Base-by-base conservation (phyloP, 202 grass and related monocot species). In the Setaria italica region DNA sequence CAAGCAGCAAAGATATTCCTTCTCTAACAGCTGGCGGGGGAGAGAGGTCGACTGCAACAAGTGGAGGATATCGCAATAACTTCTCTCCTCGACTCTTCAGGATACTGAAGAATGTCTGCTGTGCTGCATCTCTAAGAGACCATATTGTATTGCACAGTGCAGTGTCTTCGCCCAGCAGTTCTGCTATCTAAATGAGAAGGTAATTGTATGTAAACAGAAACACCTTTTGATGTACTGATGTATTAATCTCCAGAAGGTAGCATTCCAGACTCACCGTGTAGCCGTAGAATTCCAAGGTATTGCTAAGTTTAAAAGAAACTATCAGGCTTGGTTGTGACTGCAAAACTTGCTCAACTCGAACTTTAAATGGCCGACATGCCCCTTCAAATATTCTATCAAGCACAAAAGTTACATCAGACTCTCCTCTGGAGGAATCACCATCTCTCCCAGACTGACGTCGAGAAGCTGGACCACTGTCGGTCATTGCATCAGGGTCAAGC, bases 321-420 rank as follows among this genome's bases (percentile, higher is more conserved):
- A 94, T 86, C 50, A 99, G 83, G 80, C 77, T 94, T 91, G 92
- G 93, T 58, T 99, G 97, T 81, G 97, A 96, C 73, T 99, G 96
- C 79, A 99, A 80, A 88, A 99, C 97, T 91, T 99, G 97, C 39
- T 99, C 97, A 67, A 99, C 97, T 89, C 97, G 82, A 82, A 99
- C 88, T 92, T 96, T 99, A 88, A 99, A 99, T 63, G 97, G 97
- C 81, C 97, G 87, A 58, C 97, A 99, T 77, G 97, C 93, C 77
- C 97, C 97, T 91, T 99, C 97, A 86, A 99, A 99, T 91, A 99
- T 91, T 92, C 97, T 94, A 91, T 96, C 92, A 62, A 96, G 88
- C 89, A 99, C 90, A 90, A 91, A 96, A 69, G 91, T 92, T 67
- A 94, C 81, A 74, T 88, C 93, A 70, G 85, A 71, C 70, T 96